These are phyloP conservation scores for Mytilinidion resinicola DNA, from an alignment of 495 filamentous ascomycete species.

Conservation along the genomic window DNA sequence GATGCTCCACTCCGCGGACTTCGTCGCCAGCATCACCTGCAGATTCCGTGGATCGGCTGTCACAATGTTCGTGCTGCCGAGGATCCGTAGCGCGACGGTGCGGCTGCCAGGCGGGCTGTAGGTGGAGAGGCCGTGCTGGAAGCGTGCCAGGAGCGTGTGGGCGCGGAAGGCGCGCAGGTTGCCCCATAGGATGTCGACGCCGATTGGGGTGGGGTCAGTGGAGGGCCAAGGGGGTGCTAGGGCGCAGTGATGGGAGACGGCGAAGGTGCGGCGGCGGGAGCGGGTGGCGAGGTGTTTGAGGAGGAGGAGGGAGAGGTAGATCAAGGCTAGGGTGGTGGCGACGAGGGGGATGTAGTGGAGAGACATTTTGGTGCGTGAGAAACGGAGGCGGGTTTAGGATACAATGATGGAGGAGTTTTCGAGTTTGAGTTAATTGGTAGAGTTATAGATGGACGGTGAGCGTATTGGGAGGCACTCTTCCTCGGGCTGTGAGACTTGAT, in stretches of 20 bases:
- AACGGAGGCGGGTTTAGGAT: not conserved
- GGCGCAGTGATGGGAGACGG: conserved; percentile 27
- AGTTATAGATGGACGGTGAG: not conserved
- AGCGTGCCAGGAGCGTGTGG: no score
- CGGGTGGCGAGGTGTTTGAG: conserved; percentile 15
- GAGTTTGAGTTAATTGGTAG: not conserved
- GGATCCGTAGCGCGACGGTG: no score
- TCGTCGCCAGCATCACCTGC: no score
- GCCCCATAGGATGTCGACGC: no score
- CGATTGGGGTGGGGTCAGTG: no score
- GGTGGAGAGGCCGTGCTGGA: no score
- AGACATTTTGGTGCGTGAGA: not conserved
- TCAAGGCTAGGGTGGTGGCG: conserved; percentile 3
- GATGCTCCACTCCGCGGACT: no score
- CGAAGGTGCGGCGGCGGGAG: conserved; percentile 1
- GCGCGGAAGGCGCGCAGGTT: no score
- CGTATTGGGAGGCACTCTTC: not conserved
- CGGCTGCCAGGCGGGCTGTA: no score
- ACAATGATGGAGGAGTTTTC: not conserved
- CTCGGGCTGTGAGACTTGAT: not conserved
- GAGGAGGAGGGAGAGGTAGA: conserved; percentile 12
- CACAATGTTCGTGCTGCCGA: no score
- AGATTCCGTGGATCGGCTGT: no score
- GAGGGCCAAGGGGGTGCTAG: not conserved
- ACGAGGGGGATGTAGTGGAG: not conserved